Percentiles rank a stretch among this genome's conserved stretches.
phyloP scores from a whole-genome alignment of 2,329 filamentous ascomycete species.

The Trichoderma atroviride region DNA sequence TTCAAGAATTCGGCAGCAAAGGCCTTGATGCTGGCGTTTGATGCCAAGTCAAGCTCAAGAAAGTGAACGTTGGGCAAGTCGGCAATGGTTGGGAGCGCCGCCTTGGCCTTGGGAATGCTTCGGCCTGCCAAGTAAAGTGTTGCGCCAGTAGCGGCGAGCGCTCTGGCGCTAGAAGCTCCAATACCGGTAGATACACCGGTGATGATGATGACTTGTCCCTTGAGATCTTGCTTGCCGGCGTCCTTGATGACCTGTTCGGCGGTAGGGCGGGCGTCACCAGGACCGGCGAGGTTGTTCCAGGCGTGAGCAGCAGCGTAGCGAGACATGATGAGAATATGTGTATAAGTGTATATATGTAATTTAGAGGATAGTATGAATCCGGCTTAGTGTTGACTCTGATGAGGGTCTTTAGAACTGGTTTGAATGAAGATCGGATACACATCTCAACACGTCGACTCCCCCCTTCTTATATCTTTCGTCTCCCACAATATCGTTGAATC shows the following conservation, averaged over 20 bases:
- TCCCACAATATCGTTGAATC: not conserved
- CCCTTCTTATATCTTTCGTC: not conserved
- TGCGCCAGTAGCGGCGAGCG: constrained; percentile 44
- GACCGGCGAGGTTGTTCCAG: constrained; percentile 32
- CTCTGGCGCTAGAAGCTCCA: constrained; percentile 47
- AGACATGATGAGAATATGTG: constrained; percentile 1
- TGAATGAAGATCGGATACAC: not conserved
- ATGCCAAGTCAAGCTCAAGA: constrained; percentile 33
- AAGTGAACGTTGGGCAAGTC: constrained; percentile 26
- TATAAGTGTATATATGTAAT: not conserved
- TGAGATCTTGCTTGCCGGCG: constrained; percentile 38
- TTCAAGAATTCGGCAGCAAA: constrained; percentile 30
- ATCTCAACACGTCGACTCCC: not conserved
- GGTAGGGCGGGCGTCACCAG: constrained; percentile 45
- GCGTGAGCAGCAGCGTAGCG: constrained; percentile 41
- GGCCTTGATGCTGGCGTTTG: constrained; percentile 32
- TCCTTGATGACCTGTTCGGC: constrained; percentile 44
- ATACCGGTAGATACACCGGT: constrained; percentile 49
- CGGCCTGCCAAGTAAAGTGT: constrained; percentile 31
- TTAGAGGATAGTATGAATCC: not conserved
- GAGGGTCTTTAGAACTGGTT: not conserved
- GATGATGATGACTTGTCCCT: constrained; percentile 45
- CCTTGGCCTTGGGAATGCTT: constrained; percentile 30
- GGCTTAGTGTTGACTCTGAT: not conserved
- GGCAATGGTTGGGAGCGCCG: constrained; percentile 24